Conservation (phyloP, 192 early-diverging fungal species). For the Gonapodya sp. region DNA sequence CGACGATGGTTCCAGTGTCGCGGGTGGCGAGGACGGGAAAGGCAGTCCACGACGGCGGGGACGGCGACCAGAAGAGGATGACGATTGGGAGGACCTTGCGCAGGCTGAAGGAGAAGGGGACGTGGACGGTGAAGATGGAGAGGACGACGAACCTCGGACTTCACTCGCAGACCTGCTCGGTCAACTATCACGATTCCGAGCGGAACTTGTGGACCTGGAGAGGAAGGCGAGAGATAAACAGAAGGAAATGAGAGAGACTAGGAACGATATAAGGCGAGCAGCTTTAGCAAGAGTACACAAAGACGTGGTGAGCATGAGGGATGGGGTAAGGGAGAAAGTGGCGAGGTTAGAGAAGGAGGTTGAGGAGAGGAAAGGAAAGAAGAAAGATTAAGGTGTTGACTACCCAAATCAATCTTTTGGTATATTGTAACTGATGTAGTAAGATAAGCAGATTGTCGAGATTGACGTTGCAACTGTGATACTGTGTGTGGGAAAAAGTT, state of each 20-base stretch:
- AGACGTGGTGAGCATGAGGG: background rate
- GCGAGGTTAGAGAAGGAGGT: background rate
- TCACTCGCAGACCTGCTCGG: background rate
- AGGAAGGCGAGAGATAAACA: background rate
- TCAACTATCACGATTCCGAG: background rate
- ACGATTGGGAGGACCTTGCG: background rate
- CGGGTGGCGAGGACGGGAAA: background rate
- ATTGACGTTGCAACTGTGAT: too few species aligned
- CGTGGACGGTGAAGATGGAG: background rate
- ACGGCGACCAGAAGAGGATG: background rate
- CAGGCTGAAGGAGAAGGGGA: background rate
- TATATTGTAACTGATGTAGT: too few species aligned
- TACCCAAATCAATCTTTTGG: too few species aligned
- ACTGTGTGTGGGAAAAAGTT: too few species aligned
- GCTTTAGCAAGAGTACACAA: background rate
- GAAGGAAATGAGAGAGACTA: background rate
- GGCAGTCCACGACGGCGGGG: background rate
- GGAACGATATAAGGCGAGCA: background rate
- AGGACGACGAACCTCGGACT: background rate
- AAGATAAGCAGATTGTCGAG: too few species aligned
- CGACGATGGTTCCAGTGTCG: background rate
- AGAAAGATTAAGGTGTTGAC: background rate
- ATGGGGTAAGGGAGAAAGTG: background rate
- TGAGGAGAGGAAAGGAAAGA: background rate
- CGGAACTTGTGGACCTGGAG: background rate